These are phyloP conservation scores for Tulasnella sp. DNA, from an alignment of 768 basidiomycete species.

Conservation along the genomic window DNA sequence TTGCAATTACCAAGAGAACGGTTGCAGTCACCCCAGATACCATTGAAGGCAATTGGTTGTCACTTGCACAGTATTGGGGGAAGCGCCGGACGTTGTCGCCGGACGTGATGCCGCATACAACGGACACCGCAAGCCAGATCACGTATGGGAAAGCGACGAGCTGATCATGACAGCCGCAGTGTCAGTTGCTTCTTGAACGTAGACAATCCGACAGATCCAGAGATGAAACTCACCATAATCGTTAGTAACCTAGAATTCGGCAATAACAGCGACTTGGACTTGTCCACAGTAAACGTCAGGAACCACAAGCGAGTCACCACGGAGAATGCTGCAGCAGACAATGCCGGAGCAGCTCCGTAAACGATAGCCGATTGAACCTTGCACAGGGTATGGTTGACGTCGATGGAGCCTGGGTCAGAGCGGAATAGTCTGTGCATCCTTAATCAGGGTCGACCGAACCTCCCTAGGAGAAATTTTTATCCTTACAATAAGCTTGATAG, in stretches of 20 bases:
- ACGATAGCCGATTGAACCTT: constrained; percentile 16
- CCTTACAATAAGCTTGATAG: background rate
- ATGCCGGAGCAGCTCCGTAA: constrained; percentile 16
- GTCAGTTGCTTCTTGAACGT: background rate
- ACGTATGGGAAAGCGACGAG: constrained; percentile 13
- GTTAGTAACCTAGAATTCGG: background rate
- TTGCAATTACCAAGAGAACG: background rate
- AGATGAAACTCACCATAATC: background rate
- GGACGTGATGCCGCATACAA: background rate
- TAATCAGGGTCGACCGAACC: background rate
- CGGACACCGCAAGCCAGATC: constrained; percentile 17
- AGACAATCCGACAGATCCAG: background rate
- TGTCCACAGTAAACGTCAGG: constrained; percentile 14
- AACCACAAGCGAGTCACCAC: constrained; percentile 21
- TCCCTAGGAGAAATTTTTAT: background rate
- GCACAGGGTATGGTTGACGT: constrained; percentile 15
- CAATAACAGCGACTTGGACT: constrained; percentile 3
- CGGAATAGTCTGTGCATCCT: constrained; percentile 6
- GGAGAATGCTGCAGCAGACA: constrained; percentile 11
- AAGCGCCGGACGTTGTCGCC: constrained; percentile 13
- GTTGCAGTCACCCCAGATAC: constrained; percentile 10
- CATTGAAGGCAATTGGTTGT: constrained; percentile 12
- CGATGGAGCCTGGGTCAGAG: background rate
- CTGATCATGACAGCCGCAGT: background rate
- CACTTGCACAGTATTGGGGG: constrained; percentile 14